These are phyloP conservation scores for Polyplosphaeria fusca DNA, from an alignment of 495 filamentous ascomycete genomes.

Conservation along the genomic window DNA sequence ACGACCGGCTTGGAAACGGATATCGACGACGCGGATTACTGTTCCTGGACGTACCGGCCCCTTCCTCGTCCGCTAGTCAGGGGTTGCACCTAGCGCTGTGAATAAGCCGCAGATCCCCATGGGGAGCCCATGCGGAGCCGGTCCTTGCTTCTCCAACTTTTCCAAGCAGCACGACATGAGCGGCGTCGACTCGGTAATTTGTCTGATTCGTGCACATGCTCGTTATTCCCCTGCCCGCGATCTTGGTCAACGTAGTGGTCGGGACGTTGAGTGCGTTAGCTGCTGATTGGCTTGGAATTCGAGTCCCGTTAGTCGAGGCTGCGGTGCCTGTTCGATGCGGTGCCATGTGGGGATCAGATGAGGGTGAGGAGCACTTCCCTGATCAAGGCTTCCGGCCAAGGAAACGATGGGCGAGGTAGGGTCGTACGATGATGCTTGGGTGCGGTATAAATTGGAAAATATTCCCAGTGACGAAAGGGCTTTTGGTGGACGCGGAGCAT, in stretches of 20 bases:
- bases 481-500: no score
- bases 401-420: no score
- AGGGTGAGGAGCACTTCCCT: background rate
- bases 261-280: background rate
- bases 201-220: background rate
- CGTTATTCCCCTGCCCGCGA: background rate
- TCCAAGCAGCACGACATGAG: background rate
- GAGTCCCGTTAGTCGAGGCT: background rate
- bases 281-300: conserved; percentile 3
- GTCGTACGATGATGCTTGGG: no score
- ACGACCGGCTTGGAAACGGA: no score
- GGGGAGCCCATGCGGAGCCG: no score
- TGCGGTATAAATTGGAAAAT: no score
- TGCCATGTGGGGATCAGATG: background rate
- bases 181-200: background rate
- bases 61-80: no score
- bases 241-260: conserved; percentile 4
- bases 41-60: no score
- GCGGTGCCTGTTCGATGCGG: background rate
- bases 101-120: no score
- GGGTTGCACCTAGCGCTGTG: no score
- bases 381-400: conserved; percentile 1
- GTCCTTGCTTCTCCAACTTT: background rate
- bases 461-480: no score
- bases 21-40: no score